These are phyloP conservation scores for Ailanthus altissimus DNA, from an alignment of 345 rosid genomes.

Conservation along the genomic window DNA sequence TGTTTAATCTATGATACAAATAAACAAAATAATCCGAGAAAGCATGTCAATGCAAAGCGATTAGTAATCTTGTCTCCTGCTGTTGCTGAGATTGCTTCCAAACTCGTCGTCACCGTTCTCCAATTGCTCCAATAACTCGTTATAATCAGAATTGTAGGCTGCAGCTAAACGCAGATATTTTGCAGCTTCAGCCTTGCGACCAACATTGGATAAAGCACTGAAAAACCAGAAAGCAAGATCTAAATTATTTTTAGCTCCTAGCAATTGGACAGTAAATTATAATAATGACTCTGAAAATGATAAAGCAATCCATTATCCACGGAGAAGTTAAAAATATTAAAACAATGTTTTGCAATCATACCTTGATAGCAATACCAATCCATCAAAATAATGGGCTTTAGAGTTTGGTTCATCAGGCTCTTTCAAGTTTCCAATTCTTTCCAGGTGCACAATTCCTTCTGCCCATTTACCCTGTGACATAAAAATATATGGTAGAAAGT, in stretches of 20 bases:
- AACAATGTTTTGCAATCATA: conserved; percentile 22
- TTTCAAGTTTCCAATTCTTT: conserved; percentile 60
- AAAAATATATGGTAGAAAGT: background rate
- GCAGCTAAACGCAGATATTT: conserved; percentile 58
- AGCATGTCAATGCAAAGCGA: background rate
- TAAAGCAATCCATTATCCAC: background rate
- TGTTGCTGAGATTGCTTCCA: conserved; percentile 39
- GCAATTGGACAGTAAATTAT: background rate
- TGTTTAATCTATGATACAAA: background rate
- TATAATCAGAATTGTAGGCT: conserved; percentile 59
- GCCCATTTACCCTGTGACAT: conserved; percentile 58
- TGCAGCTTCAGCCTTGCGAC: conserved; percentile 74
- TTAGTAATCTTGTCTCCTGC: conserved; percentile 56
- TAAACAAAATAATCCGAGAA: background rate
- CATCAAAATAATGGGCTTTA: conserved; percentile 75
- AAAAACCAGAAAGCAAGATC: conserved; percentile 10
- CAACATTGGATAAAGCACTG: conserved; percentile 60
- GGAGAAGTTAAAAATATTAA: background rate
- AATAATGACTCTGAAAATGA: background rate
- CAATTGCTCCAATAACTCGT: conserved; percentile 53
- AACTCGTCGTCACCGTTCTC: conserved; percentile 54
- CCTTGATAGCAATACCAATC: conserved; percentile 71
- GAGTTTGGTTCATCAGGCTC: conserved; percentile 74
- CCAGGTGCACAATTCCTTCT: conserved; percentile 73
- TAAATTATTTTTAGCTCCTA: background rate